Base-by-base conservation (phyloP, 805 yeast genomes). In the Saturnispora ahearnii region DNA sequence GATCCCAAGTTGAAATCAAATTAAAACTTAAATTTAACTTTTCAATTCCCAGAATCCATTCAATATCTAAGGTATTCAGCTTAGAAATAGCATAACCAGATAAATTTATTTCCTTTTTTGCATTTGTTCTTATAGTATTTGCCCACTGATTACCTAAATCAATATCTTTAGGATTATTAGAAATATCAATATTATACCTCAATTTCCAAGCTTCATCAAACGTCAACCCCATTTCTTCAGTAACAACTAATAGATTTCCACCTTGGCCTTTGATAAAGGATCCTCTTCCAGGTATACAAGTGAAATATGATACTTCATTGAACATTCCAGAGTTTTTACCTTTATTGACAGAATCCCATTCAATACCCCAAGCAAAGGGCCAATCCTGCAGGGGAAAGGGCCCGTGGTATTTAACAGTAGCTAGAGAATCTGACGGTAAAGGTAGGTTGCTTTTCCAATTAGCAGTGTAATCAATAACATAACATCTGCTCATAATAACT, bases 301-400 rank as follows among this genome's bases (percentile, higher is more conserved):
- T 63, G 62, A 90, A 90, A 61, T 87, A 87, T 48, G 61, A 57
- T 0, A 64, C 57, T 0, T 82, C 87, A 21, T 76, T 69, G 28
- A 78, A 53, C 1, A 60, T 51, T 0, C 98, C 98, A 53, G 76
- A 67, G 61, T 89, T 79, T 57, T 82, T 87, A 1, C 97, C 97
- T 33, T 42, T 33, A 8, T 6, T 29, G 9, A 15, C 13, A n/a
- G 41, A 48, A 40, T 46, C 49, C 49, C 49, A 46, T 46, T 46
- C 49, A 21, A 46, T 21, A 3, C 44, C 49, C 33, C 42, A 45
- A n/a, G 34, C 28, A 18, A 8, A 12, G 5, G 7, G n/a, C 44
- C 44, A 38, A 11, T 30, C 28, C 22, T 22, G 6, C 3, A 46
- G 8, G 13, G 48, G 43, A 31, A 46, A 38, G 3, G 41, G n/a